Conservation (phyloP, 208 protist species). For the Angomonas desouzai region DNA sequence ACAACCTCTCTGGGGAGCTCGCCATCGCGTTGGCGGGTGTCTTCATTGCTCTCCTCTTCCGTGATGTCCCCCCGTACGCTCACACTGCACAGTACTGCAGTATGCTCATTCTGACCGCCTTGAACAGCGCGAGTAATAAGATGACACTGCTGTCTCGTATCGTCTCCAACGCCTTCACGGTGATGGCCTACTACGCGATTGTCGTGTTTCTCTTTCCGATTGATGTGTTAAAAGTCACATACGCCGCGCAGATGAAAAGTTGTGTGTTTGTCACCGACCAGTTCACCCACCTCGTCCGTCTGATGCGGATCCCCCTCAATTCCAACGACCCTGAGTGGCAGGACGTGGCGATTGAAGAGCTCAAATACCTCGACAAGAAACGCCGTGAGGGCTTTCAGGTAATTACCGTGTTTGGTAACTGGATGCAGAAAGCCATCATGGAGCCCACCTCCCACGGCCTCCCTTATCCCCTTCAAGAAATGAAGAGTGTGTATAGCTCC, state of each 20-base stretch:
- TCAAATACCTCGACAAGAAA: not conserved
- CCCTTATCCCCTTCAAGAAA: conserved; percentile 35
- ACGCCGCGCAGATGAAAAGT: conserved; percentile 28
- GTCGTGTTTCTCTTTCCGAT: conserved; percentile 65
- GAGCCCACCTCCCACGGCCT: conserved; percentile 46
- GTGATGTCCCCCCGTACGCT: conserved; percentile 29
- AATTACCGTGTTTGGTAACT: conserved; percentile 19
- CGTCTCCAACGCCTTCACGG: conserved; percentile 42
- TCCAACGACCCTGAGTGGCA: conserved; percentile 14
- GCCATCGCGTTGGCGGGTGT: conserved; percentile 29
- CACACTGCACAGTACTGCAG: conserved; percentile 42
- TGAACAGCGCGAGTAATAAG: conserved; percentile 28
- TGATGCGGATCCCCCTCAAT: conserved; percentile 25
- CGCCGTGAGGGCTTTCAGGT: conserved; percentile 3
- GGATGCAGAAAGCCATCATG: conserved; percentile 32
- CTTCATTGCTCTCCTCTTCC: conserved; percentile 40
- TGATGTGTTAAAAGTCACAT: conserved; percentile 43
- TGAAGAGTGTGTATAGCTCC: conserved; percentile 47
- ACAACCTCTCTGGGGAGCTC: conserved; percentile 27
- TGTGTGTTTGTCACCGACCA: conserved; percentile 26
- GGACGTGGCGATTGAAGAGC: conserved; percentile 13
- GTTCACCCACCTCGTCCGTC: conserved; percentile 33
- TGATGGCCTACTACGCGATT: conserved; percentile 72
- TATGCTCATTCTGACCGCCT: conserved; percentile 33
- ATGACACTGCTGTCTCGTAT: conserved; percentile 37